Conservation (phyloP, 1,284 basidiomycete species). For the Melanopsichium pennsylvanicum region DNA sequence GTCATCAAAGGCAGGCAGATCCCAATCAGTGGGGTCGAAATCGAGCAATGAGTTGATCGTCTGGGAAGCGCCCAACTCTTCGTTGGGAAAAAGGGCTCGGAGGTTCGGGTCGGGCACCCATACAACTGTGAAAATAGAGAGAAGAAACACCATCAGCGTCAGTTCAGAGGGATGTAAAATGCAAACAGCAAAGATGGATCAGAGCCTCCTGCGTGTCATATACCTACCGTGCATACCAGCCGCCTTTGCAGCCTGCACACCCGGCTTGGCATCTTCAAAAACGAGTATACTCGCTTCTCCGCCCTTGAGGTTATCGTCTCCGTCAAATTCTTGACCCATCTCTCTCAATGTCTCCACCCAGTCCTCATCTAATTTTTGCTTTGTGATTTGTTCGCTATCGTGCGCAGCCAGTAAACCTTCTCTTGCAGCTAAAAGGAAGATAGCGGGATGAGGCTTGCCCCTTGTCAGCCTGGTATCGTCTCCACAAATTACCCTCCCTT, state of each 20-base stretch:
- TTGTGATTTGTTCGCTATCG: conserved; percentile 13
- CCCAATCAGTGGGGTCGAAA: conserved; percentile 61
- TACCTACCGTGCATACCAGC: conserved; percentile 63
- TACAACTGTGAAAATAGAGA: conserved; percentile 41
- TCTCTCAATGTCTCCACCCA: conserved; percentile 40
- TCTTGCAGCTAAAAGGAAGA: conserved; percentile 63
- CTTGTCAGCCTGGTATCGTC: conserved; percentile 57
- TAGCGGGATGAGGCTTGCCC: conserved; percentile 64
- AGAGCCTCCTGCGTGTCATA: too few relatives aligned
- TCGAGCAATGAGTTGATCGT: conserved; percentile 58
- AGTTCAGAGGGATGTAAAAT: too few relatives aligned
- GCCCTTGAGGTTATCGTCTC: conserved; percentile 36
- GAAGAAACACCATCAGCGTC: not conserved
- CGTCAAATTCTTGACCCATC: conserved; percentile 54
- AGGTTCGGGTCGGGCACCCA: conserved; percentile 63
- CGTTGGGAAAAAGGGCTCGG: conserved; percentile 30
- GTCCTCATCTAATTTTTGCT: conserved; percentile 18
- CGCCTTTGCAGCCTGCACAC: conserved; percentile 59
- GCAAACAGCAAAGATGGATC: too few relatives aligned
- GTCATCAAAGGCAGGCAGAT: conserved; percentile 56
- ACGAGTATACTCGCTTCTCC: conserved; percentile 61
- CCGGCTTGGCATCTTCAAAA: conserved; percentile 65
- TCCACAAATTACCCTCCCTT: conserved; percentile 58
- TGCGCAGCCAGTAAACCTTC: conserved; percentile 51
- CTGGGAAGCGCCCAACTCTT: conserved; percentile 56